Conservation (phyloP, 768 basidiomycete species). For the Kwoniella bestiolae region DNA sequence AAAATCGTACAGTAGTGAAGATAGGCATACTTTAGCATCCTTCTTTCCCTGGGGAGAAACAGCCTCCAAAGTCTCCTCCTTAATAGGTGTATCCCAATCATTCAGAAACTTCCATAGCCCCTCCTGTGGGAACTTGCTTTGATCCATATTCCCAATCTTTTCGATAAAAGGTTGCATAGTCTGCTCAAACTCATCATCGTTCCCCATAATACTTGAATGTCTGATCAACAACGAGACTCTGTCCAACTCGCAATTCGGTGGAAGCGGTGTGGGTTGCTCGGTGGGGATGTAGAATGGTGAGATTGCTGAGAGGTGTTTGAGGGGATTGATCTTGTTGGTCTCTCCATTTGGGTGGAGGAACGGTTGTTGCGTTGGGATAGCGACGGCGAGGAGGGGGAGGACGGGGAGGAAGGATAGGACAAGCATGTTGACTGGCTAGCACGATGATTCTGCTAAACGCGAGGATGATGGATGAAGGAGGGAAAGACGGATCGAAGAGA, state of each 20-base stretch:
- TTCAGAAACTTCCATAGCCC: conserved; percentile 55
- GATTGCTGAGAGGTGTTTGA: conserved; percentile 57
- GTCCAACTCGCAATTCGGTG: conserved; percentile 50
- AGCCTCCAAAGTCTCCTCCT: conserved; percentile 56
- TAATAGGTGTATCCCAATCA: conserved; percentile 54
- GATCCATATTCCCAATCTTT: conserved; percentile 44
- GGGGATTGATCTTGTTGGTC: conserved; percentile 36
- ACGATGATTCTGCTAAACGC: background rate
- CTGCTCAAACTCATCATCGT: conserved; percentile 59
- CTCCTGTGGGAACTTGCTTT: conserved; percentile 19
- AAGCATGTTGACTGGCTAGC: conserved; percentile 2
- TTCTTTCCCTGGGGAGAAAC: conserved; percentile 54
- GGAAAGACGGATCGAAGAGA: background rate
- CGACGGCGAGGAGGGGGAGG: conserved; percentile 8
- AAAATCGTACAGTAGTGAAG: too few species aligned
- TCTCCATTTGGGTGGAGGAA: background rate
- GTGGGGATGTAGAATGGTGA: conserved; percentile 56
- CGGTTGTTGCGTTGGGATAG: conserved; percentile 20
- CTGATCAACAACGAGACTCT: conserved; percentile 57
- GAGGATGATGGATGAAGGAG: background rate
- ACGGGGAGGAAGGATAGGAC: conserved; percentile 6
- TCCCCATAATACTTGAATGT: conserved; percentile 57
- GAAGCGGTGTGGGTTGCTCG: conserved; percentile 49
- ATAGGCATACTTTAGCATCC: conserved; percentile 53
- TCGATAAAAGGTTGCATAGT: conserved; percentile 58